Conservation (phyloP, 805 yeast species). For the Ogataea nonfermentans region DNA sequence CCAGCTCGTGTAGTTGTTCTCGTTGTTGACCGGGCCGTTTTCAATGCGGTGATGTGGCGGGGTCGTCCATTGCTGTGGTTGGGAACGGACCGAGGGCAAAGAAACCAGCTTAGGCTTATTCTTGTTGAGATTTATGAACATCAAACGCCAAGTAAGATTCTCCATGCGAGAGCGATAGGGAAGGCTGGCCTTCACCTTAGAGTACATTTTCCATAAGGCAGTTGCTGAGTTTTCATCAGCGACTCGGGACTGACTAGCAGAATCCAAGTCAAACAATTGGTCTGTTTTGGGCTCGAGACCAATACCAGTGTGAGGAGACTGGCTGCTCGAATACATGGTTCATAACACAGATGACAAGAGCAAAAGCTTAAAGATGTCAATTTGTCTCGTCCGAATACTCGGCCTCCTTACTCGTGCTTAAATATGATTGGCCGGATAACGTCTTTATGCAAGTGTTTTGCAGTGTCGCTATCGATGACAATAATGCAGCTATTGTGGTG, state of each 20-base stretch:
- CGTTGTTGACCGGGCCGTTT: slow-evolving; percentile 9
- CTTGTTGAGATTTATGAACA: slow-evolving; percentile 48
- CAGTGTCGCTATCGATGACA: slow-evolving; percentile 6
- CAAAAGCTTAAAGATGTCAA: slow-evolving; percentile 3
- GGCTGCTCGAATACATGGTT: slow-evolving; percentile 14
- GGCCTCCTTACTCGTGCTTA: neutral
- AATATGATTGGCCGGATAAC: slow-evolving; percentile 18
- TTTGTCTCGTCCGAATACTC: slow-evolving; percentile 6
- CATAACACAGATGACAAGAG: slow-evolving; percentile 2
- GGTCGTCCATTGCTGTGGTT: neutral
- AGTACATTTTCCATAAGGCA: slow-evolving; percentile 78
- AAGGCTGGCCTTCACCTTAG: slow-evolving; percentile 67
- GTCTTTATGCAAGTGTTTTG: slow-evolving; percentile 5
- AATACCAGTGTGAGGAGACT: slow-evolving; percentile 12
- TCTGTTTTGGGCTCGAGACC: slow-evolving; percentile 9
- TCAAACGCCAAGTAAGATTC: slow-evolving; percentile 85
- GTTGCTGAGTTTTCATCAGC: slow-evolving; percentile 43
- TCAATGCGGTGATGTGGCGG: too few species aligned
- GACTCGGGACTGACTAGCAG: slow-evolving; percentile 6
- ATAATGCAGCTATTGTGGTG: neutral
- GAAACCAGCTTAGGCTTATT: slow-evolving; percentile 8
- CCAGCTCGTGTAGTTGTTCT: slow-evolving; percentile 29
- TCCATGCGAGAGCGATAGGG: slow-evolving; percentile 79
- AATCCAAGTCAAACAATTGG: slow-evolving; percentile 7
- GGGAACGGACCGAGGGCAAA: neutral